phyloP scores from a whole-genome alignment of 495 filamentous ascomycete genomes.

The Poronia punctata region DNA sequence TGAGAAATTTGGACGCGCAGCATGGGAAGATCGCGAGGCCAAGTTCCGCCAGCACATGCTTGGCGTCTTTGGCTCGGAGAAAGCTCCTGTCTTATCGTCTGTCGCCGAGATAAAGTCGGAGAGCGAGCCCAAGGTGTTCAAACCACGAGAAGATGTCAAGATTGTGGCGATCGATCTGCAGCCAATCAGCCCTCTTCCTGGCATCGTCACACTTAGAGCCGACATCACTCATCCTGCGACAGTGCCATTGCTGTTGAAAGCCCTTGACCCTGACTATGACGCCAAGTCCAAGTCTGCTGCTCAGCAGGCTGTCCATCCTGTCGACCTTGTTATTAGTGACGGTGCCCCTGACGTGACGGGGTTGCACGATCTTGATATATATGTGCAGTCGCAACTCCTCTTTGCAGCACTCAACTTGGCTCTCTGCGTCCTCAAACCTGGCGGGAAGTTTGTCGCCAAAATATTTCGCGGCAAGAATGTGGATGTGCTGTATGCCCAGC shows the following conservation, averaged over 20 bases:
- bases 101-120: constrained; percentile 8
- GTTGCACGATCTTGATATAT: constrained; percentile 94
- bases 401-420: constrained; percentile 90
- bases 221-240: constrained; percentile 98
- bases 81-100: constrained; percentile 22
- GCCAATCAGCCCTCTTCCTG: constrained; percentile 86
- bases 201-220: constrained; percentile 83
- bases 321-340: constrained; percentile 89
- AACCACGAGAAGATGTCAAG: constrained; percentile 68
- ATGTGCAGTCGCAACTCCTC: constrained; percentile 91
- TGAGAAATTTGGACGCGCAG: constrained; percentile 74
- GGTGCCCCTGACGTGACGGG: constrained; percentile 96
- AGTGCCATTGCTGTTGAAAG: constrained; percentile 76
- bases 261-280: constrained; percentile 71
- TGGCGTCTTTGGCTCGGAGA: constrained; percentile 29
- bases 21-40: constrained; percentile 76
- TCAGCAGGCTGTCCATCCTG: constrained; percentile 55
- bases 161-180: constrained; percentile 95
- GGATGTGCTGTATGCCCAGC: constrained; percentile 83
- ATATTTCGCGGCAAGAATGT: constrained; percentile 93
- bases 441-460: constrained; percentile 95
- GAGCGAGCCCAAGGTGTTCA: constrained; percentile 21
- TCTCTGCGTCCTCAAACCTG: constrained; percentile 80
- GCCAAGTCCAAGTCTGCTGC: constrained; percentile 38
- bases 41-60: constrained; percentile 50